Percentiles rank a stretch among this genome's conserved stretches.
These are phyloP conservation scores for Cucurbita maxima DNA, from an alignment of 306 rosid genomes.

Conservation along the genomic window DNA sequence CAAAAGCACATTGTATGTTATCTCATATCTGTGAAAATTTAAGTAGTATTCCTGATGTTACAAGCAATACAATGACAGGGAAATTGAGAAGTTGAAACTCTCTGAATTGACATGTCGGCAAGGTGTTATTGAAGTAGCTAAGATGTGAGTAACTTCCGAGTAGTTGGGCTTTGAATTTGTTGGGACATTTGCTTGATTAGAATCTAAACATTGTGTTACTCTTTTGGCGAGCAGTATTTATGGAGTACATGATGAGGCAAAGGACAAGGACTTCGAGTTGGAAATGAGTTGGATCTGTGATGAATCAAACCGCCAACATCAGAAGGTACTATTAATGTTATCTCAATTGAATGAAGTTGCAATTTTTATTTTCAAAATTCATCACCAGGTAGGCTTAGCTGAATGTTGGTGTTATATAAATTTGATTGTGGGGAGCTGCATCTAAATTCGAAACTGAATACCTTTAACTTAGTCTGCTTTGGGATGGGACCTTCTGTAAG, in stretches of 20 bases:
- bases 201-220: not conserved
- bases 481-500: not conserved
- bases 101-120: slow-evolving; percentile 87
- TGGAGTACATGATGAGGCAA: slow-evolving; percentile 94
- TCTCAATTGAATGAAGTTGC: not conserved
- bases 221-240: slow-evolving; percentile 41
- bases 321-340: slow-evolving; percentile 38
- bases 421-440: not conserved
- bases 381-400: not conserved
- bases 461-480: not conserved
- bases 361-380: not conserved
- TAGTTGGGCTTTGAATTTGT: not conserved
- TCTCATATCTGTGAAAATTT: not conserved
- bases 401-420: not conserved
- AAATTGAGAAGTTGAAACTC: slow-evolving; percentile 90
- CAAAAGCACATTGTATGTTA: not conserved
- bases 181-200: not conserved
- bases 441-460: not conserved
- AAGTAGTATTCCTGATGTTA: slow-evolving; percentile 1
- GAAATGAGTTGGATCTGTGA: slow-evolving; percentile 99
- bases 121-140: slow-evolving; percentile 93
- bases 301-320: slow-evolving; percentile 83
- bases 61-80: slow-evolving; percentile 36
- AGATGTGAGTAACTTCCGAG: slow-evolving; percentile 52
- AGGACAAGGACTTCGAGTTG: slow-evolving; percentile 88